Evolutionary conservation across 306 rosid species (phyloP), one percentile per base, ranked within the genome.

Genomic region (Datisca glomerata): DNA sequence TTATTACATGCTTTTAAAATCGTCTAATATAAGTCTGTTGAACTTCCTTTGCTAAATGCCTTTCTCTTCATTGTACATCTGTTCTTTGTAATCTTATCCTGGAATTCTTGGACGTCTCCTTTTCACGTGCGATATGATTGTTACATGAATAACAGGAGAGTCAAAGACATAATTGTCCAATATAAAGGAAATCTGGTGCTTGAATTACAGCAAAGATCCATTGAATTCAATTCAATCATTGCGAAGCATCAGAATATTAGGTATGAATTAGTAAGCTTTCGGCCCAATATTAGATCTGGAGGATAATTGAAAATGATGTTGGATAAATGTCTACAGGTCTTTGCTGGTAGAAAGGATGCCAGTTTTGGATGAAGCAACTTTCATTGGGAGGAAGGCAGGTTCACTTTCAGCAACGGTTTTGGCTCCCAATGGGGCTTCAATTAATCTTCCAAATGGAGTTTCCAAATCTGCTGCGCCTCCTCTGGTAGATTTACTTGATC

Each of bases 191-290:
- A 68, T 69, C 83, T 89, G 49, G 73, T 75, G 65, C 93, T 89
- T 59, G 96, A 89, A 67, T 73, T 84, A 86, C 98, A 89, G 93
- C 98, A 89, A 69, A 84, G 98, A 75, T 80, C 96, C 68, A 73
- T 74, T 7, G 98, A 89, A 56, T 77, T 89, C 70, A 77, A 80
- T 61, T 70, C 83, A 19, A 49, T 89, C 47, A 66, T 84, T 54
- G 60, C 65, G 23, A 80, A 76, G 68, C 93, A 89, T 71, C 86
- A 70, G 46, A 77, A 75, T 68, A 89, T 89, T 53, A 80, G 93
- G 98, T 84, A 61, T 57, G 21, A 51, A 45, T 25, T 60, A n/a
- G 2, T 36, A 21, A 23, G 18, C 21, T 52, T 27, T 18, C 32
- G 40, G 27, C 28, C 33, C 35, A 7, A 11, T 34, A 13, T 15